phyloP scores from a whole-genome alignment of 768 basidiomycete genomes.

The Rhodosporidiobolus odoratus region DNA sequence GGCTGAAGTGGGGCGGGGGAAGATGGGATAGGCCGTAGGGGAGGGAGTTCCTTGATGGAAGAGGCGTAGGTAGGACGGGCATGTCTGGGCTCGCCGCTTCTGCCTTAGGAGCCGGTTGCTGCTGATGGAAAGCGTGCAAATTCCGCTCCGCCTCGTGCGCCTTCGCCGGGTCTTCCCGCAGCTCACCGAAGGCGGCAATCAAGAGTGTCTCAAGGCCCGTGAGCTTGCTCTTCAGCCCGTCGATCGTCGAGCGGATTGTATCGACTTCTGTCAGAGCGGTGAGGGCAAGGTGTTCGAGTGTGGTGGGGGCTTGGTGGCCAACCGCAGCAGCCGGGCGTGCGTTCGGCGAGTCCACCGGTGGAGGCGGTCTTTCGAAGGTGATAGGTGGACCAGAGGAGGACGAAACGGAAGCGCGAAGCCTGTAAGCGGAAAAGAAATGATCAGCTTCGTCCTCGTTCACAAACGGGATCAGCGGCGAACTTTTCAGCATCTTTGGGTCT shows the following conservation, averaged over 20 bases:
- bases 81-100: background rate
- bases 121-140: background rate
- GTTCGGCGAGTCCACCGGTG: background rate
- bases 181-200: background rate
- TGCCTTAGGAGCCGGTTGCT: background rate
- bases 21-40: background rate
- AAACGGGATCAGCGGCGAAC: background rate
- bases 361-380: background rate
- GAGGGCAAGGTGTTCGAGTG: background rate
- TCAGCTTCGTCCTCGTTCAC: background rate
- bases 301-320: background rate
- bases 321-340: background rate
- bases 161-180: background rate
- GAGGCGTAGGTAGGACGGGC: background rate
- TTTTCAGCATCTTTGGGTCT: constrained; percentile 12
- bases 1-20: background rate
- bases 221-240: background rate
- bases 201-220: background rate
- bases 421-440: background rate
- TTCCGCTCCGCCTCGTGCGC: background rate
- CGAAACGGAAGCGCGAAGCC: background rate
- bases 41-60: background rate
- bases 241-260: background rate
- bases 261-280: constrained; percentile 1
- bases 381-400: background rate